A percentile compares a stretch with the other conserved stretches of the same genome.
These are phyloP conservation scores for Pestalotiopsis sp. DNA, from an alignment of 2,329 filamentous ascomycete species.

Conservation along the genomic window DNA sequence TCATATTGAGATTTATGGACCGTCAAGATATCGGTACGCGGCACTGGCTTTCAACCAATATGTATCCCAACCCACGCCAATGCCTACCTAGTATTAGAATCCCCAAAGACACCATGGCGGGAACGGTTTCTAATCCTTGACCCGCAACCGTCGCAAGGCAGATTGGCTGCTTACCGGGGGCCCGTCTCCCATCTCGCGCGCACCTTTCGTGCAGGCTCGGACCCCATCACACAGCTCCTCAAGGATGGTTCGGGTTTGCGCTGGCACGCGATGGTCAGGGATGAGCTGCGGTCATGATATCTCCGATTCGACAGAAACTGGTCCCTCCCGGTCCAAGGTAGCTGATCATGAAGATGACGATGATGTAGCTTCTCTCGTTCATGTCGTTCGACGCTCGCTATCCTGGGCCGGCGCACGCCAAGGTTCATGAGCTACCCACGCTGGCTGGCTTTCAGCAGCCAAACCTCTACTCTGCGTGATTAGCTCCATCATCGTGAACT, in stretches of 20 bases:
- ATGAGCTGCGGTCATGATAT: slow-evolving; percentile 25
- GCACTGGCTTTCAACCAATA: neutral
- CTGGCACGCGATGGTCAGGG: slow-evolving; percentile 26
- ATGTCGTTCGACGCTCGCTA: neutral
- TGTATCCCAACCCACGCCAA: too few relatives aligned
- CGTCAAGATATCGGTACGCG: neutral
- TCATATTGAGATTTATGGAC: neutral
- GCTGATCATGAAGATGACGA: slow-evolving; percentile 19
- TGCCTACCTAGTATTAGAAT: too few relatives aligned
- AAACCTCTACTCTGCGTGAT: neutral
- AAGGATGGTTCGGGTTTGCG: slow-evolving; percentile 34
- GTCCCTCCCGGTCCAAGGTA: slow-evolving; percentile 17
- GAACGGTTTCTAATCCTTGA: neutral
- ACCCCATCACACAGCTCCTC: slow-evolving; percentile 34
- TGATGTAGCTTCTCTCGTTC: slow-evolving; percentile 19
- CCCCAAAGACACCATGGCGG: slow-evolving; percentile 5
- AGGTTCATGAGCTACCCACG: neutral
- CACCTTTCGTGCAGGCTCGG: slow-evolving; percentile 16
- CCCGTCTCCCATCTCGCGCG: neutral
- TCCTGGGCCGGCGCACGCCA: neutral
- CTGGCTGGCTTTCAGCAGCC: neutral
- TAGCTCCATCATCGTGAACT: slow-evolving; percentile 23
- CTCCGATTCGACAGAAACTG: slow-evolving; percentile 31
- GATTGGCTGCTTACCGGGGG: slow-evolving; percentile 19
- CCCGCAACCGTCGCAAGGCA: slow-evolving; percentile 16